Evolutionary conservation across 805 yeast genomes (phyloP), one percentile per base, ranked within the genome.

Genomic region (Yamadazyma ubonensis): DNA sequence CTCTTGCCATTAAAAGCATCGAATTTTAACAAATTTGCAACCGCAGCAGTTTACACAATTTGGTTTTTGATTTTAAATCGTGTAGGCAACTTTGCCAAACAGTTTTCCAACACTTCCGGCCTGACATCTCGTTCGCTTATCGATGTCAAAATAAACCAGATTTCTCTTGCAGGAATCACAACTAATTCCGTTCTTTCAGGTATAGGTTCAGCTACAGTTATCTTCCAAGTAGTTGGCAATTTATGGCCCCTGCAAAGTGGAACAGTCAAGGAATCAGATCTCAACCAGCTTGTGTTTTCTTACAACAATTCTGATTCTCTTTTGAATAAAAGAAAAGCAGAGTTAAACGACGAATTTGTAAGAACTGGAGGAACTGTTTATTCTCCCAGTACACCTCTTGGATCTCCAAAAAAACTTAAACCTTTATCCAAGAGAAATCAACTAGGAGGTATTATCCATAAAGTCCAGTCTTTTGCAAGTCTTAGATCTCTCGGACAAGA

Each of bases 101-200:
- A 12, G 5, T 34, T 39, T 22, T 21, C 33, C 3, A 16, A 23
- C n/a, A n/a, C 28, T 22, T 15, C 34, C 6, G 23, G 14, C 1
- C 14, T 27, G 36, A 20, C 22, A 2, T 22, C 54, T 10, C 51
- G 56, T 21, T 51, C 65, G 16, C 44, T 65, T n/a, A 46, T 70
- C n/a, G 69, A 70, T 33, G 55, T 58, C 14, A 71, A 75, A 38
- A 60, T 76, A 31, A 70, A 67, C 45, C 73, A 75, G 48, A 50
- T 76, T 21, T 64, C 73, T 3, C 52, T 76, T 31, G 59, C 72
- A 19, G 82, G 82, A 0, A 69, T 76, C 21, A 61, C 75, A n/a
- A 65, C 72, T 36, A 62, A 76, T 38, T 75, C 79, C 0, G 46
- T 72, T 1, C 55, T 76, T 14, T 74, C 77, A 8, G 81, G 81